Base-by-base conservation (phyloP, 2,329 filamentous ascomycete genomes). In the Aspergillus caelatus region DNA sequence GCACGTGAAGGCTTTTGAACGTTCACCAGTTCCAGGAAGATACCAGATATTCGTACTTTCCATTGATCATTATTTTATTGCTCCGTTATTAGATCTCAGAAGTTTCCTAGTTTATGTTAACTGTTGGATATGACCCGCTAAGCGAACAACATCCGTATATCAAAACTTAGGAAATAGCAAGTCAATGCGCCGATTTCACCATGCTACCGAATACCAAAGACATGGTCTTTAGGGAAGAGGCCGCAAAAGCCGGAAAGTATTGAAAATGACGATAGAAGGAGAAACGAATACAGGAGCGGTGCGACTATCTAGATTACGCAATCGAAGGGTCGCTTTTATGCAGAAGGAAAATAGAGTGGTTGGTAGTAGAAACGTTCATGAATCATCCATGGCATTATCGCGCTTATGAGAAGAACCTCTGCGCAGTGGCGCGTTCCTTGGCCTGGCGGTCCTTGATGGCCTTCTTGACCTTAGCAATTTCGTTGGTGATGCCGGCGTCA, bases 351-450 rank as follows among this genome's bases (percentile, higher is more conserved):
- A 32, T 55, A 60, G 46, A 53, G 21, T 58, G 46, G 64, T 61
- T 63, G 43, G 55, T 58, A 60, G 61, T 68, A 68, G 61, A 62
- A 45, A 58, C 67, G 70, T 69, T 69, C 64, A 68, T 69, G 71
- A 68, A 71, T 69, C 71, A 71, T 70, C 70, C 70, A 73, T 70
- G 72, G 68, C 69, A 50, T 50, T 50, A 53, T 45, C 30, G 57
- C 55, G 41, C 57, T 79, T 74, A 89, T 46, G 83, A 78, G 76
- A 98, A 98, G 80, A 96, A 95, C 82, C 96, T 98, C 82, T 91
- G 91, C 77, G 94, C 96, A 7, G 90, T 91, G 71, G 91, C 92
- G 86, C 94, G 96, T 84, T 97, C 92, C 87, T 94, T 96, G 77
- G 91, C 91, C 66, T 88, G 85, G 65, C 90, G 86, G 62, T 90